Percentiles rank a stretch among this genome's conserved stretches.
Conservation (phyloP, 179 eudicot species). For the Pouteria campechiana region DNA sequence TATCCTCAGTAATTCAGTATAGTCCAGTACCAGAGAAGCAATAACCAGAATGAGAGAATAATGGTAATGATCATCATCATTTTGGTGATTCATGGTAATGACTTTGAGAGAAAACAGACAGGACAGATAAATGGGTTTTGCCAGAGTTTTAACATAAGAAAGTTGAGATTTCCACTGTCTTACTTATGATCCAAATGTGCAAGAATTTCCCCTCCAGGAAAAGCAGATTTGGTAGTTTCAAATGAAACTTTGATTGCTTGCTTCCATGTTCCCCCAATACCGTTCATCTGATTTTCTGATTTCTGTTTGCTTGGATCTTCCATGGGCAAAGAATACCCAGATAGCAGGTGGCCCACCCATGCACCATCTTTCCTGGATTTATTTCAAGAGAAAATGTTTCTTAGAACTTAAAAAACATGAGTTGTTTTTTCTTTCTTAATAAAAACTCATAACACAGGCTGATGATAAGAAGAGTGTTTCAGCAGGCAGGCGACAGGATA, state of each 20-base stretch:
- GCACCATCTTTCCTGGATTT: conserved; percentile 31
- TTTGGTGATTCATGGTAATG: not conserved
- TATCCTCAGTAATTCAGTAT: too few species aligned
- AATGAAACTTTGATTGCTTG: conserved; percentile 35
- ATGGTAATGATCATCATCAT: not conserved
- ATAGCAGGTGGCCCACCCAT: conserved; percentile 57
- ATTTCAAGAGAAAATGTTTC: not conserved
- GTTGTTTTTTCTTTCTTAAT: too few species aligned
- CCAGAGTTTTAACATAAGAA: not conserved
- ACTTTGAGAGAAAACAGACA: not conserved
- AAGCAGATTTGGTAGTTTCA: conserved; percentile 42
- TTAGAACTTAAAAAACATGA: not conserved
- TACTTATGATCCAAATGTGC: conserved; percentile 60
- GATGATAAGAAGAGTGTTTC: too few species aligned
- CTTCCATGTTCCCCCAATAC: conserved; percentile 54
- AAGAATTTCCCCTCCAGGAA: conserved; percentile 49
- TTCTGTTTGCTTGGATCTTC: conserved; percentile 42
- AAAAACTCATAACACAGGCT: too few species aligned
- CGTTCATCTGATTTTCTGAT: conserved; percentile 12
- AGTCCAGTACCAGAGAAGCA: too few species aligned
- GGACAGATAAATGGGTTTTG: not conserved
- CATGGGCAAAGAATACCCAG: conserved; percentile 60
- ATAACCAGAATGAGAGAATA: too few species aligned
- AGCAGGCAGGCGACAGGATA: too few species aligned
- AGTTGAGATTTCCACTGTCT: conserved; percentile 3